Evolutionary conservation across 768 basidiomycete genomes (phyloP), one percentile per base, ranked within the genome.

Genomic region (Suillus decipiens): DNA sequence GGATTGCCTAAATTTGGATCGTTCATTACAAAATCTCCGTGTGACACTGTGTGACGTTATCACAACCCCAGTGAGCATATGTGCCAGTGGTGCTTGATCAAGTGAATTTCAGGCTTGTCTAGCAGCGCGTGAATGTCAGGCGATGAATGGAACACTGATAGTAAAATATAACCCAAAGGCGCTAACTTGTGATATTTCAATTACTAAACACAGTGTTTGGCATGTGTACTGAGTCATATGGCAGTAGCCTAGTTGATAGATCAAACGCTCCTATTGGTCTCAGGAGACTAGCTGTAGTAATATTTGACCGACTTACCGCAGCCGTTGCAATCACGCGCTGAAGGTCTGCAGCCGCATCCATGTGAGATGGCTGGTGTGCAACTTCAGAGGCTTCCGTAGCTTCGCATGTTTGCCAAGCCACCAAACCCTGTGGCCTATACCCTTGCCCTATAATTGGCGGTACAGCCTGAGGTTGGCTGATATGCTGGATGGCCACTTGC

Each of bases 1-100:
- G 74, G 74, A 31, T 77, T 75, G 39, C 39, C 56, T 31, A 57
- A 41, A 57, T 28, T 17, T 28, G 28, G 28, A 28, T 28, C 37
- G 55, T 28, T 53, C 19, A 53, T 53, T 53, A n/a, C 51, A 19
- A n/a, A 53, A 33, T 34, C 5, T 12, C 28, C 28, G 28, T 28
- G 28, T 28, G 28, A 28, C 28, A 3, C 28, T 28, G 45, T 22
- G 45, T 48, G 47, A 48, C 22, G 43, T n/a, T 47, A 24, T 43
- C 42, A 19, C 19, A 43, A 42, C 42, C 41, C 34, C 34, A 34
- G 34, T 11, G 11, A n/a, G n/a, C n/a, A n/a, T n/a, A n/a, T 28
- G 28, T 28, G 28, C 28, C 28, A 28, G 3, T 28, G 28, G 28
- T 28, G 28, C 28, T 28, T 28, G 28, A 28, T 3, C 28, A 28